Percentiles rank a stretch among this genome's conserved stretches.
Evolutionary conservation across 495 filamentous ascomycete genomes (phyloP).

Genomic region (Penicillium subrubescens): DNA sequence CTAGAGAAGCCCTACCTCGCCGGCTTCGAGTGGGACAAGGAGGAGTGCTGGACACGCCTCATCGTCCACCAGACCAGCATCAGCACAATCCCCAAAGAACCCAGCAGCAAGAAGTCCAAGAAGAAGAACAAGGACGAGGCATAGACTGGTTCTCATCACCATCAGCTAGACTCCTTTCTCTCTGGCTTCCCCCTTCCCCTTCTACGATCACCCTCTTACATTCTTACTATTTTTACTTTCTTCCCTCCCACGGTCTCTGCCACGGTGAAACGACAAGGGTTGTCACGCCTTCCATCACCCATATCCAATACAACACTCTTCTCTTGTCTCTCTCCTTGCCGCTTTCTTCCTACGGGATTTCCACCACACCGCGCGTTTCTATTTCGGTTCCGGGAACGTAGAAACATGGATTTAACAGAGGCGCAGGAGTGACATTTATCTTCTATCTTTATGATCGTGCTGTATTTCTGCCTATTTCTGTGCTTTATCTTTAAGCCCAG

Average conservation of each 20-base stretch:
- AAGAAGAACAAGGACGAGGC: conserved; percentile 53
- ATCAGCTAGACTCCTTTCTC: background rate
- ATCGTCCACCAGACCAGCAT: conserved; percentile 82
- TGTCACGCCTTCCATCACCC: conserved; percentile 9
- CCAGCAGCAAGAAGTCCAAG: conserved; percentile 69
- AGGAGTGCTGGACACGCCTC: conserved; percentile 75
- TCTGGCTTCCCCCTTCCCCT: background rate
- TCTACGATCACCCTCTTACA: background rate
- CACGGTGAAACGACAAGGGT: conserved; percentile 22
- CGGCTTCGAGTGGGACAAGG: conserved; percentile 94
- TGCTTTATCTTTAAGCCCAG: conserved; percentile 7
- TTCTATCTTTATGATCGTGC: conserved; percentile 18
- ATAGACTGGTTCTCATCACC: conserved; percentile 23
- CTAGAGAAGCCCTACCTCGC: conserved; percentile 77
- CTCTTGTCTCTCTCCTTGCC: conserved; percentile 8
- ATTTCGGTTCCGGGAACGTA: conserved; percentile 24
- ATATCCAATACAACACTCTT: background rate
- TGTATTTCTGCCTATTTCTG: conserved; percentile 1
- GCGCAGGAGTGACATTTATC: conserved; percentile 19
- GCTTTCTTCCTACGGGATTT: conserved; percentile 9
- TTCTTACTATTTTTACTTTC: conserved; percentile 2
- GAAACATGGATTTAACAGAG: conserved; percentile 36
- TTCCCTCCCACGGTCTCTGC: background rate
- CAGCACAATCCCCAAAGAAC: conserved; percentile 46
- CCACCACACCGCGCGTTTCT: conserved; percentile 20